Base-by-base conservation (phyloP, 306 rosid species). In the Urtica urens region DNA sequence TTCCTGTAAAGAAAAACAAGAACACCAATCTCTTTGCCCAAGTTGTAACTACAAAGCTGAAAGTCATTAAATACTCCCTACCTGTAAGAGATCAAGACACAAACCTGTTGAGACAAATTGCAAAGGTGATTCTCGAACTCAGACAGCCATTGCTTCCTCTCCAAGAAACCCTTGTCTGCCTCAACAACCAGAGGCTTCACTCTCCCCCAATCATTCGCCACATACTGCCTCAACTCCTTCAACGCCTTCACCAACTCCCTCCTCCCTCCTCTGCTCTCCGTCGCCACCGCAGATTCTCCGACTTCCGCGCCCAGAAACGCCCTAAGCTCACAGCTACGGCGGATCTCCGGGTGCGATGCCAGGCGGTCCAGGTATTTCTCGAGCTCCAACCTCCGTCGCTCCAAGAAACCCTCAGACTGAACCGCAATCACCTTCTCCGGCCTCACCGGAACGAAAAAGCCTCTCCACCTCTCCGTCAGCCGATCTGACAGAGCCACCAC, bases 161-260 rank as follows among this genome's bases (percentile, higher is more conserved):
- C 85, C 69, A 85, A 28, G 38, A 90, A 81, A 42, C 77, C 94
- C 68, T 72, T 84, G 55, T 90, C 99, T 48, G 84, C 94, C 72
- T 90, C 99, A 7, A 65, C 78, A 42, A 85, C 93, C 53, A 69
- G 47, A 0, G 99, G 94, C 71, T 79, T 85, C 13, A 76, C 58
- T 13, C 83, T 86, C 9, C 64, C 81, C 95, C 99, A 90, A 31
- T 90, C 99, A 70, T 72, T 85, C 18, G 79, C 16, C 60, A 90
- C 75, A 19, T 78, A 64, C 67, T 85, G 99, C 58, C 68, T 81
- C 76, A 90, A 56, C 73, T 90, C 95, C 79, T 74, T 73, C 14
- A 68, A 62, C 20, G 64, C 37, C 66, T 71, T 62, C 64, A 72
- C 12, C 71, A 72, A 46, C 58, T 72, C 73, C 47, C 63, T 61